A percentile compares a stretch with the other conserved stretches of the same genome.
Conservation (phyloP, 495 filamentous ascomycete species). For the Jackrogersella multiformis region DNA sequence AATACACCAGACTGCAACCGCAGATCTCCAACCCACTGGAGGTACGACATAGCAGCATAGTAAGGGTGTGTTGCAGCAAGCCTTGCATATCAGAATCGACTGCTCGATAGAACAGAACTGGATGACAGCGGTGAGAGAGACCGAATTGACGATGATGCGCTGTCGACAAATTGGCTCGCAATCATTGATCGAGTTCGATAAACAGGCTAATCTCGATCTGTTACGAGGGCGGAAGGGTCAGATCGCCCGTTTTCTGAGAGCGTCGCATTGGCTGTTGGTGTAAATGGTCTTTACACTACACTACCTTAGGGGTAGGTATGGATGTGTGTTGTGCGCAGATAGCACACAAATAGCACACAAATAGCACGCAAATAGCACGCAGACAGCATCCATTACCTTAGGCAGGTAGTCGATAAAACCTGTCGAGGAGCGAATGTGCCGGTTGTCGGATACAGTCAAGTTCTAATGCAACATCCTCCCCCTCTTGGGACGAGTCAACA, state of each 20-base stretch:
- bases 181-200: constrained; percentile 26
- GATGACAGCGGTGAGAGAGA: constrained; percentile 28
- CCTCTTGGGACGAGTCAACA: constrained; percentile 25
- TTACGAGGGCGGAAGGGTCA: constrained; percentile 29
- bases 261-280: constrained; percentile 1
- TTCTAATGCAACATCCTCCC: constrained; percentile 19
- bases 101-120: constrained; percentile 13
- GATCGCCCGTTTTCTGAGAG: constrained; percentile 15
- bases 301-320: too few species aligned
- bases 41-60: constrained; percentile 17
- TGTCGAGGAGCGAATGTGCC: constrained; percentile 24
- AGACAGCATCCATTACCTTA: too few species aligned
- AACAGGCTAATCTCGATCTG: constrained; percentile 44
- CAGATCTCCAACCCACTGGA: constrained; percentile 39
- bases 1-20: constrained; percentile 39
- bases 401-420: constrained; percentile 20
- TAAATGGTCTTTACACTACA: not conserved
- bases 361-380: not conserved
- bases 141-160: constrained; percentile 30
- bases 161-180: constrained; percentile 28
- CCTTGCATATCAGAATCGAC: constrained; percentile 38
- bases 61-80: constrained; percentile 35
- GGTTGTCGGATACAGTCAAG: constrained; percentile 13
- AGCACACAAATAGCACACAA: too few species aligned
- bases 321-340: not conserved